A percentile compares a stretch with the other conserved stretches of the same genome.
Conservation (phyloP, 192 early-diverging fungal genomes). For the Chytriomyces confervae region DNA sequence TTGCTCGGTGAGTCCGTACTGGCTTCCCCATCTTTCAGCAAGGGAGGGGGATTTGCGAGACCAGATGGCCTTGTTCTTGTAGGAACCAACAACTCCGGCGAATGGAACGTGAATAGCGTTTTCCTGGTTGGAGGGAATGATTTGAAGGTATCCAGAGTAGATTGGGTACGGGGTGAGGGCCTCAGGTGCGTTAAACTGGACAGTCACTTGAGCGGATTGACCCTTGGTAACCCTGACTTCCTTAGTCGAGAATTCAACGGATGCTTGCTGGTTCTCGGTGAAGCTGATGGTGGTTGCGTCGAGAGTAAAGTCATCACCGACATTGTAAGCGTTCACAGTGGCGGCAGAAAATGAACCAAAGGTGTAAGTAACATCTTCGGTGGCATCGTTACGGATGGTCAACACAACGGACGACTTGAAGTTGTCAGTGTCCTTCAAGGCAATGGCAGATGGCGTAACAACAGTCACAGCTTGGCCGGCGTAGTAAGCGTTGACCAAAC, state of each 20-base stretch:
- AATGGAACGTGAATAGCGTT: too few species aligned
- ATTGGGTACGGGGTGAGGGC: too few species aligned
- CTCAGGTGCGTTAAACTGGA: conserved; percentile 45
- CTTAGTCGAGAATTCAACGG: conserved; percentile 3
- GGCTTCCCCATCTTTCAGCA: too few species aligned
- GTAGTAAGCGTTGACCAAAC: conserved; percentile 57
- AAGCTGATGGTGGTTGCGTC: conserved; percentile 1
- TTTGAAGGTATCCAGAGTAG: too few species aligned
- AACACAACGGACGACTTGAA: conserved; percentile 26
- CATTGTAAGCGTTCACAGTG: conserved; percentile 47
- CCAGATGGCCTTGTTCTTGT: too few species aligned
- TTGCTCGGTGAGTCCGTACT: too few species aligned
- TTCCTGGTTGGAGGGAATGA: too few species aligned
- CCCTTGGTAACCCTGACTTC: conserved; percentile 37
- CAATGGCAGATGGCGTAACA: conserved; percentile 53
- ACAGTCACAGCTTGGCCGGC: conserved; percentile 39
- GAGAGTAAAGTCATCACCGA: conserved; percentile 9
- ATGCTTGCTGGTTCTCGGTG: neutral
- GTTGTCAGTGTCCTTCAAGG: conserved; percentile 55
- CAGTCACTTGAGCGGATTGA: conserved; percentile 31
- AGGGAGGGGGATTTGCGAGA: too few species aligned
- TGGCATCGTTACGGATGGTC: conserved; percentile 51
- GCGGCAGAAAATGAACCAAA: conserved; percentile 43
- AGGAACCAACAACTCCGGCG: too few species aligned
- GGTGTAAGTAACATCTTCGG: conserved; percentile 37